Evolutionary conservation across 768 basidiomycete genomes (phyloP), one percentile per base, ranked within the genome.

Genomic region (Pleurotus djamor): DNA sequence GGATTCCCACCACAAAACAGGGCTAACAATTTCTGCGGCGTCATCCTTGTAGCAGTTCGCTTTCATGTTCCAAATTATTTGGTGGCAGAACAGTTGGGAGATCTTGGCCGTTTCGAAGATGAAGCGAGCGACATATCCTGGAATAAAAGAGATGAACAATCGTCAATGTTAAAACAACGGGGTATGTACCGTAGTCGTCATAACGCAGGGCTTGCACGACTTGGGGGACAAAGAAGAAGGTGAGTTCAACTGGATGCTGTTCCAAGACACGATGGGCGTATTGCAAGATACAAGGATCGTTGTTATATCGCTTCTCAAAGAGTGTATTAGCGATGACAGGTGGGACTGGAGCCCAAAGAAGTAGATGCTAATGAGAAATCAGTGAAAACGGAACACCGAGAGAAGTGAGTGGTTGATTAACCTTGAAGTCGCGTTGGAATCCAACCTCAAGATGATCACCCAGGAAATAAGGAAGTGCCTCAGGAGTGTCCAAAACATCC

Each of bases 61-160:
- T 67, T 96, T 96, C 97, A 98, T 98, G 71, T 98, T 99, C 97
- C 97, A 99, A 62, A 99, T 93, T 63, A 98, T 98, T 76, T 99
- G 97, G 69, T 99, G 97, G 69, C 97, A 99, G 77, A 99, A 99
- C 21, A 94, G 74, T 70, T 96, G 96, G 1, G 96, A 98, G 55
- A 98, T 94, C 74, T 93, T 96, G 5, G 96, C 90, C 0, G 96
- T 97, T 76, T 98, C 96, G 64, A 95, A 94, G 65, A 98, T 93
- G 80, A 98, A 99, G 17, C 88, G 86, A 59, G 90, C 85, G 33
- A 98, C 94, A 73, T 98, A 98, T 14, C 93, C 96, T 96, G 62
- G 2, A 34, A 13, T 50, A 28, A 3, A 28, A 1, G 45, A 52
- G 9, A 12, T 32, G 10, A 57, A 4, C 16, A 34, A 41, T n/a